Percentiles rank a stretch among this genome's conserved stretches.
Conservation (phyloP, 75 land plant species). For the Sequoia sempervirens region DNA sequence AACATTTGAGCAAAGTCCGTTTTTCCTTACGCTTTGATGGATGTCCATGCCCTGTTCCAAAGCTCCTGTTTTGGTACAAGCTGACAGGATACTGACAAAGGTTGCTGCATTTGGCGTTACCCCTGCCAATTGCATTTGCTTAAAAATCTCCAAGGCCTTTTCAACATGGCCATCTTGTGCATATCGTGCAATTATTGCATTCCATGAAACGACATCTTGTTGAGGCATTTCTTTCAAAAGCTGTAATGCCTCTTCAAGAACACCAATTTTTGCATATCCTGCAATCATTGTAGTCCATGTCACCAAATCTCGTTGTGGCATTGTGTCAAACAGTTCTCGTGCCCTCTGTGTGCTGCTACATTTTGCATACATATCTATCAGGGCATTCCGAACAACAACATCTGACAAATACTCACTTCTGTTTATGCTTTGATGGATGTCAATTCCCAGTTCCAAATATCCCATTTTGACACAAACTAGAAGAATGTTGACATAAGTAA, state of each 20-base stretch:
- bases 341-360: constrained; percentile 49
- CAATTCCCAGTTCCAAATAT: constrained; percentile 54
- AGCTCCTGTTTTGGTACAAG: background rate
- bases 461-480: constrained; percentile 59
- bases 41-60: too few relatives aligned
- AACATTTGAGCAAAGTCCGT: constrained; percentile 13
- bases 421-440: constrained; percentile 55
- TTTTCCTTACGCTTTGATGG: background rate
- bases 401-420: constrained; percentile 29
- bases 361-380: constrained; percentile 62
- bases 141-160: too few relatives aligned
- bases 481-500: constrained; percentile 38
- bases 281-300: constrained; percentile 73
- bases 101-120: constrained; percentile 12
- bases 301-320: constrained; percentile 30
- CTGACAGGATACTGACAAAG: constrained; percentile 31
- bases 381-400: constrained; percentile 40
- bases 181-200: too few relatives aligned
- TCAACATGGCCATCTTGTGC: too few relatives aligned
- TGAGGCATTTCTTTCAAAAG: constrained; percentile 42
- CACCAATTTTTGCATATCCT: constrained; percentile 48
- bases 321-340: constrained; percentile 35
- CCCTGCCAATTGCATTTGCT: too few relatives aligned
- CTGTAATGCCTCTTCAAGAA: constrained; percentile 38
- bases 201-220: background rate